These are phyloP conservation scores for Lippia alba DNA, from an alignment of 305 asterid species.

Conservation along the genomic window DNA sequence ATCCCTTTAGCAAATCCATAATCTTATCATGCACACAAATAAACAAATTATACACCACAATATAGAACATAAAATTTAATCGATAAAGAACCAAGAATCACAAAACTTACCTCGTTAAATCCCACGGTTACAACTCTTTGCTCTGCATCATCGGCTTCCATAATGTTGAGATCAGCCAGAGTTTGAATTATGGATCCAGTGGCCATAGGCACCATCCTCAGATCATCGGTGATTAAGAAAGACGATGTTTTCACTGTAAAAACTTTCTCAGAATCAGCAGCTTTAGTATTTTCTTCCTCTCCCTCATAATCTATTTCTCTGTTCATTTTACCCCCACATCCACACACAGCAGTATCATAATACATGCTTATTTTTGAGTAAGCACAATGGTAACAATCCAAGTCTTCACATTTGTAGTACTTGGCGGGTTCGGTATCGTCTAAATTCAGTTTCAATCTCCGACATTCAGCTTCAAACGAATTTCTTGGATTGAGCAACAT, in stretches of 20 bases:
- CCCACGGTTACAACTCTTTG: background rate
- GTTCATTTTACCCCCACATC: no score
- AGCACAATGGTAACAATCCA: no score
- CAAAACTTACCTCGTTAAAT: background rate
- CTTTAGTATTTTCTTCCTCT: no score
- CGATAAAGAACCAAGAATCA: background rate
- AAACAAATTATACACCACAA: no score
- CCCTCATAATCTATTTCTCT: no score
- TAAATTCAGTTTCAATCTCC: background rate
- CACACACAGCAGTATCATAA: no score
- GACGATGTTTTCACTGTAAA: background rate
- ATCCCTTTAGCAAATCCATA: slow-evolving; percentile 31
- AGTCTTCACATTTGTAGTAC: background rate
- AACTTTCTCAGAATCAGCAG: no score
- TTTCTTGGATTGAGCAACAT: slow-evolving; percentile 26
- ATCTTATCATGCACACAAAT: slow-evolving; percentile 12
- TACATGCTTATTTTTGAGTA: no score
- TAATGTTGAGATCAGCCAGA: background rate
- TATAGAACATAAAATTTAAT: no score
- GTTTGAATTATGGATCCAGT: background rate
- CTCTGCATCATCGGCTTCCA: background rate
- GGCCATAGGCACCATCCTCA: background rate
- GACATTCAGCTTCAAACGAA: background rate
- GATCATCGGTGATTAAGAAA: slow-evolving; percentile 1
- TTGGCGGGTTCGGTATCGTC: background rate